A percentile compares a stretch with the other conserved stretches of the same genome.
Conservation (phyloP, 1,284 basidiomycete species). For the Leccinum griseonigrum region DNA sequence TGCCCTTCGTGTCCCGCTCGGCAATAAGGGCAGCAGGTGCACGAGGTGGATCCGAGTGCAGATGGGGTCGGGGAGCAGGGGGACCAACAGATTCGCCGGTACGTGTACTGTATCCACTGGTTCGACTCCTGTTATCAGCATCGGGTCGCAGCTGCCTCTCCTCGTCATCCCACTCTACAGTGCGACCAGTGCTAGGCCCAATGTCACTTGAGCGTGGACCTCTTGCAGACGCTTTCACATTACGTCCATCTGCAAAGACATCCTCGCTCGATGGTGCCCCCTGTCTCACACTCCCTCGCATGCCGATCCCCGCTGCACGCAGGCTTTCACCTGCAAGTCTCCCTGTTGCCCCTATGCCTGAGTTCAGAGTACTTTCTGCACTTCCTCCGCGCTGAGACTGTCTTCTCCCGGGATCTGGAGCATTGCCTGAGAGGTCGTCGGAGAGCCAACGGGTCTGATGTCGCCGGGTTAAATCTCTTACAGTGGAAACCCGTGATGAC, state of each 20-base stretch:
- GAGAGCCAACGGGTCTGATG: conserved; percentile 54
- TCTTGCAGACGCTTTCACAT: conserved; percentile 12
- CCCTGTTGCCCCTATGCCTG: conserved; percentile 37
- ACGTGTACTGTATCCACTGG: conserved; percentile 15
- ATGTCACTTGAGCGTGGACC: conserved; percentile 14
- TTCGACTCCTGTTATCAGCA: conserved; percentile 18
- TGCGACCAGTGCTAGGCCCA: conserved; percentile 11
- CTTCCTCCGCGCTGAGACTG: conserved; percentile 61
- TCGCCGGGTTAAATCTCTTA: conserved; percentile 43
- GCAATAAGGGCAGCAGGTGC: conserved; percentile 13
- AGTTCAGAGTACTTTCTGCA: conserved; percentile 57
- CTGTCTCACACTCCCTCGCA: conserved; percentile 29
- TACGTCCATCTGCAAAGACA: conserved; percentile 34
- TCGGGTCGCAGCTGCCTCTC: conserved; percentile 15
- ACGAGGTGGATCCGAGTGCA: conserved; percentile 29
- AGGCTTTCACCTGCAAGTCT: conserved; percentile 68
- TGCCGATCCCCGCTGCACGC: conserved; percentile 64
- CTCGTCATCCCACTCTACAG: conserved; percentile 28
- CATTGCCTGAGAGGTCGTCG: conserved; percentile 36
- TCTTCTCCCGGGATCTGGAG: conserved; percentile 35
- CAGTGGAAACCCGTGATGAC: conserved; percentile 42
- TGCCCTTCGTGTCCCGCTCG: conserved; percentile 23
- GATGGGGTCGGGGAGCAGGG: conserved; percentile 22
- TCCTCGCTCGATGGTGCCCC: conserved; percentile 34
- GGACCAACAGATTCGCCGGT: conserved; percentile 17